A percentile compares a stretch with the other conserved stretches of the same genome.
phyloP scores from a whole-genome alignment of 2,329 filamentous ascomycete genomes.

The Diaporthe vaccinii region DNA sequence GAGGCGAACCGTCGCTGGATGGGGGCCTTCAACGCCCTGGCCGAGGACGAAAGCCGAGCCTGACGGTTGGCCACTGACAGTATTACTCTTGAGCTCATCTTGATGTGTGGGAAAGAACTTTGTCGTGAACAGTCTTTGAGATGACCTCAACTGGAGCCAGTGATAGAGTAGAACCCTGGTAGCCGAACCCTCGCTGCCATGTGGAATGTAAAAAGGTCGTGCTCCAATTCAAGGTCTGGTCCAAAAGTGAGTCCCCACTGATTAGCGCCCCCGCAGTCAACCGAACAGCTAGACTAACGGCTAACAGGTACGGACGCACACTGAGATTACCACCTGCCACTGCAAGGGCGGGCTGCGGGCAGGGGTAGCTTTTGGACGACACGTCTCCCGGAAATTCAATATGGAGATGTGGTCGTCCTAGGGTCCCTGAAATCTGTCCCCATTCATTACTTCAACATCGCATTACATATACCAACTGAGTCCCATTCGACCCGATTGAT shows the following conservation, averaged over 20 bases:
- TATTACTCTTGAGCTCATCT: conserved; percentile 36
- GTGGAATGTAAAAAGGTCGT: conserved; percentile 13
- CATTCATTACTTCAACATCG: conserved; percentile 21
- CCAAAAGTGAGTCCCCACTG: conserved; percentile 6
- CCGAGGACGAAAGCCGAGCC: conserved; percentile 25
- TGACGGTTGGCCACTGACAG: conserved; percentile 35
- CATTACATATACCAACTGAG: conserved; percentile 21
- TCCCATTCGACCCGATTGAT: background rate
- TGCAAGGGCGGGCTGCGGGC: conserved; percentile 17
- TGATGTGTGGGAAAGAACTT: background rate
- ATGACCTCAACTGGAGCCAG: background rate
- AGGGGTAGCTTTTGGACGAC: conserved; percentile 35
- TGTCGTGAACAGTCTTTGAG: background rate
- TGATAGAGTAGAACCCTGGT: conserved; percentile 6
- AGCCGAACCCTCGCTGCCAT: conserved; percentile 22
- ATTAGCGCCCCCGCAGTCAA: conserved; percentile 34
- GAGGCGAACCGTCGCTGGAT: conserved; percentile 44
- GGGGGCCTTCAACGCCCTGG: background rate
- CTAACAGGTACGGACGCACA: background rate
- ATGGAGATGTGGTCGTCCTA: conserved; percentile 36
- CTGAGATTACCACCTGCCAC: background rate
- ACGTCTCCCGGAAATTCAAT: conserved; percentile 39
- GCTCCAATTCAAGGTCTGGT: background rate
- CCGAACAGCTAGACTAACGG: conserved; percentile 26
- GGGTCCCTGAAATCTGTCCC: conserved; percentile 47